These are phyloP conservation scores for Microstegium vimineum DNA, from an alignment of 176 grass and related monocot genomes.

Conservation along the genomic window DNA sequence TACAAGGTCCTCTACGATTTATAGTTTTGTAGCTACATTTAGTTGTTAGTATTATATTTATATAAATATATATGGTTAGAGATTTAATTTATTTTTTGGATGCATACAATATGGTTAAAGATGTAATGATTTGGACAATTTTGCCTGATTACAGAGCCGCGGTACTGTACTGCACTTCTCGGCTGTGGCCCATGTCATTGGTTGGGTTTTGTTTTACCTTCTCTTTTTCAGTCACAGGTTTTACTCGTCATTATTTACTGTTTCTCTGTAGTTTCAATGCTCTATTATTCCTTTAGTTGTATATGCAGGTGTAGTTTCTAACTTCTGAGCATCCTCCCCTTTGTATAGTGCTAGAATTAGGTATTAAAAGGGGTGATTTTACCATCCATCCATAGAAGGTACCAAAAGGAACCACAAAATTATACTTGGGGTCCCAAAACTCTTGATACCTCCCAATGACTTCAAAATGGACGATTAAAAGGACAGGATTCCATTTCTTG, in stretches of 20 bases:
- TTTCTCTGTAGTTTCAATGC: background rate
- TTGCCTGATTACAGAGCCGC: constrained; percentile 46
- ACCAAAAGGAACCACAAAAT: background rate
- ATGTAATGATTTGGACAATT: constrained; percentile 30
- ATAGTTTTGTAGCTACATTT: constrained; percentile 29
- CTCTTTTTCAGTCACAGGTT: constrained; percentile 10
- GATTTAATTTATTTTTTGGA: constrained; percentile 3
- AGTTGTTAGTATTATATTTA: background rate
- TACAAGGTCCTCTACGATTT: constrained; percentile 58
- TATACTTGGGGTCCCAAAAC: background rate
- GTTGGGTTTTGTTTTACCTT: constrained; percentile 38
- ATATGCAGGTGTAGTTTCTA: background rate
- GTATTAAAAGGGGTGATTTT: background rate
- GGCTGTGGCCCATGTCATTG: constrained; percentile 39
- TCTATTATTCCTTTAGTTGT: background rate
- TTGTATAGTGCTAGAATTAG: background rate
- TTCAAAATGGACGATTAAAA: background rate
- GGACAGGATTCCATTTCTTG: background rate
- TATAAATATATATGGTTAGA: background rate
- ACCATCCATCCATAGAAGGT: background rate
- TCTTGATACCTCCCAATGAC: background rate
- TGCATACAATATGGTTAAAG: background rate
- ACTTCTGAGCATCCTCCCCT: background rate
- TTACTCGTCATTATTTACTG: background rate
- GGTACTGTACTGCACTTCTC: constrained; percentile 31